phyloP scores from a whole-genome alignment of 1,284 basidiomycete species.

The Calocybe gambosa region DNA sequence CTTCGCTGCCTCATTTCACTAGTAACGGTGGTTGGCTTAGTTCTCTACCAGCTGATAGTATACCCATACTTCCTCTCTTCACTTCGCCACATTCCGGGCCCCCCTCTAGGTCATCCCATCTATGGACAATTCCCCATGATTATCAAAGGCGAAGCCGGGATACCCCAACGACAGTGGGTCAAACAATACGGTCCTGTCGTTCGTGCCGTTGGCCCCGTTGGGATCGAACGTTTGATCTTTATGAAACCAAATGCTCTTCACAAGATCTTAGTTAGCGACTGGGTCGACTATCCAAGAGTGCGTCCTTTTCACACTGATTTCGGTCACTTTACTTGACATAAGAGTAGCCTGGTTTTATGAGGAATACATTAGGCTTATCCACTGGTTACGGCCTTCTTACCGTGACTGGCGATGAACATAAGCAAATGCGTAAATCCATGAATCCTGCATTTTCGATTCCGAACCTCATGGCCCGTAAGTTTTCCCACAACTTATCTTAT shows the following conservation, averaged over 20 bases:
- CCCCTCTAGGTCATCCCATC: conserved; percentile 30
- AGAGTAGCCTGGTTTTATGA: conserved; percentile 35
- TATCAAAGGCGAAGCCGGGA: conserved; percentile 35
- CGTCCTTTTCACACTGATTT: conserved; percentile 8
- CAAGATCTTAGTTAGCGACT: conserved; percentile 38
- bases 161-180: conserved; percentile 40
- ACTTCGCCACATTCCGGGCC: conserved; percentile 37
- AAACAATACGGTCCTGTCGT: conserved; percentile 38
- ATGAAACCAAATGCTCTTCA: conserved; percentile 36
- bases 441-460: conserved; percentile 44
- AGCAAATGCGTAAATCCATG: conserved; percentile 42
- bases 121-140: conserved; percentile 33
- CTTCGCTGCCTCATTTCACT: neutral
- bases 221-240: conserved; percentile 40
- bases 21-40: conserved; percentile 4
- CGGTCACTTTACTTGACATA: neutral
- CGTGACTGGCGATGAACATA: conserved; percentile 41
- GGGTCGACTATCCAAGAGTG: conserved; percentile 41
- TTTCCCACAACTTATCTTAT: neutral
- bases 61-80: conserved; percentile 38
- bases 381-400: conserved; percentile 43
- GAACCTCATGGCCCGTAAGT: conserved; percentile 37
- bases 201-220: conserved; percentile 38
- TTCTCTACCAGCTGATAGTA: conserved; percentile 26
- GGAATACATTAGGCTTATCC: conserved; percentile 33